Base-by-base conservation (phyloP, 371 early-diverging fungal species). In the Mucor velutinosus region DNA sequence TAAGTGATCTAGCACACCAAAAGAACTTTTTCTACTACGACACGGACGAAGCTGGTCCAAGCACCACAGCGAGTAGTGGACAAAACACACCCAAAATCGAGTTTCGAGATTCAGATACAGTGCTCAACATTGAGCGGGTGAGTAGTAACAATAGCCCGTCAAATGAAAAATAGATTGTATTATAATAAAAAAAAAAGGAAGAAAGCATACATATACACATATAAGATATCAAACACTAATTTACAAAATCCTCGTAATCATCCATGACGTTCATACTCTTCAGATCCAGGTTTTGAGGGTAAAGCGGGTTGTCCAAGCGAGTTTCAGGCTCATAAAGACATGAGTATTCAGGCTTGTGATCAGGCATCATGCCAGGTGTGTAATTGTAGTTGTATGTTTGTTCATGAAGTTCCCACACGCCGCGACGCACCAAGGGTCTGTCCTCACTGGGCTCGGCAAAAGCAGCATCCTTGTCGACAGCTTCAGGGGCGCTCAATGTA, bases 371-470 rank as follows among this genome's bases (percentile, higher is more conserved):
- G 45, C 87, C 80, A 12, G 89, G 89, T 2, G 84, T 83, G 74
- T 90, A 93, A 30, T 81, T 83, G 74, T 94, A 94, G 71, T 93
- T 94, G 73, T 95, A 93, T 1, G 93, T 92, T 82, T 98, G 97
- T 72, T 97, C 98, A 39, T 98, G 97, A 67, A 98, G 69, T 43
- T 90, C 85, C 98, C 98, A 98, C 60, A 83, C 72, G 27, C 90
- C 94, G 21, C 89, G 75, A 49, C 96, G 89, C 23, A 84, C 70
- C 59, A 76, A 64, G 8, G 83, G 76, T 35, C 45, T 55, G 10
- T 73, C 75, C 1, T 71, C 75, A 10, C 60, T 53, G 11, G 71
- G 30, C 8, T 63, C 58, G 6, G 63, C 69, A 12, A 62, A 66
- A 14, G 41, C 59, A 60, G 75, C 45, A 23, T 74, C 62, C 51